phyloP scores from a whole-genome alignment of 2,329 filamentous ascomycete species.

The Pyricularia pennisetigena region DNA sequence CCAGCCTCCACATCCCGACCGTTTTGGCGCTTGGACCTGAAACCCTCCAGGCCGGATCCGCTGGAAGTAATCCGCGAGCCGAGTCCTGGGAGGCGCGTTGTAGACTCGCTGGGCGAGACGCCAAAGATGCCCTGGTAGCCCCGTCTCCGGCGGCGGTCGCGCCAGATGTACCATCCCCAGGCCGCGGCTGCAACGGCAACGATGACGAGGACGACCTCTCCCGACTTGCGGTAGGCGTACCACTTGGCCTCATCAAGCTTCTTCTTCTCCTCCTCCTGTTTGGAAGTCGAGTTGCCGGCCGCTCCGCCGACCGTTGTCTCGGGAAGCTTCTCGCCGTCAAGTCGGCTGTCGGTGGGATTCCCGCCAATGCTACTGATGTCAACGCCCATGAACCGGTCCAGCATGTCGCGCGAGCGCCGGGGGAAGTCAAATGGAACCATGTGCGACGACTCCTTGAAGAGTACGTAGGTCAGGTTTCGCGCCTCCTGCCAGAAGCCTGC shows the following conservation, averaged over 20 bases:
- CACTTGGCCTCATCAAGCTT: slow-evolving; percentile 75
- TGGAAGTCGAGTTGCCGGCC: slow-evolving; percentile 43
- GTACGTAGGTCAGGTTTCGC: slow-evolving; percentile 87
- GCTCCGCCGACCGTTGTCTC: slow-evolving; percentile 69
- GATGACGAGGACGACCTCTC: slow-evolving; percentile 75
- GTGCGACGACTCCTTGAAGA: slow-evolving; percentile 92
- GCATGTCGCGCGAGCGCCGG: slow-evolving; percentile 83
- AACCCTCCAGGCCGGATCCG: slow-evolving; percentile 29
- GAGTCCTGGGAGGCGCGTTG: slow-evolving; percentile 8
- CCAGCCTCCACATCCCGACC: slow-evolving; percentile 49
- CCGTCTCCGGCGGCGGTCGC: slow-evolving; percentile 43
- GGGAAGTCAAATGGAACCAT: slow-evolving; percentile 97
- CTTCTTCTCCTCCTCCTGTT: slow-evolving; percentile 59
- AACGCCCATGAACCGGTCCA: slow-evolving; percentile 90
- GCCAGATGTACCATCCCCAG: slow-evolving; percentile 69
- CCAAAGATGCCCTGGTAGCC: slow-evolving; percentile 43
- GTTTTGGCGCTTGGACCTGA: slow-evolving; percentile 31
- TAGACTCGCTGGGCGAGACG: slow-evolving; percentile 23
- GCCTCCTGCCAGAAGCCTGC: slow-evolving; percentile 93
- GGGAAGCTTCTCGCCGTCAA: slow-evolving; percentile 77
- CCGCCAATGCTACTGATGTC: slow-evolving; percentile 86
- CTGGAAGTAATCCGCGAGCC: slow-evolving; percentile 7
- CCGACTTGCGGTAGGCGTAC: slow-evolving; percentile 80
- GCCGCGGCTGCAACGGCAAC: slow-evolving; percentile 62
- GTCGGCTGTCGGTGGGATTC: slow-evolving; percentile 62